phyloP scores from a whole-genome alignment of 176 grass and related monocot genomes.

The Oryza australiensis region DNA sequence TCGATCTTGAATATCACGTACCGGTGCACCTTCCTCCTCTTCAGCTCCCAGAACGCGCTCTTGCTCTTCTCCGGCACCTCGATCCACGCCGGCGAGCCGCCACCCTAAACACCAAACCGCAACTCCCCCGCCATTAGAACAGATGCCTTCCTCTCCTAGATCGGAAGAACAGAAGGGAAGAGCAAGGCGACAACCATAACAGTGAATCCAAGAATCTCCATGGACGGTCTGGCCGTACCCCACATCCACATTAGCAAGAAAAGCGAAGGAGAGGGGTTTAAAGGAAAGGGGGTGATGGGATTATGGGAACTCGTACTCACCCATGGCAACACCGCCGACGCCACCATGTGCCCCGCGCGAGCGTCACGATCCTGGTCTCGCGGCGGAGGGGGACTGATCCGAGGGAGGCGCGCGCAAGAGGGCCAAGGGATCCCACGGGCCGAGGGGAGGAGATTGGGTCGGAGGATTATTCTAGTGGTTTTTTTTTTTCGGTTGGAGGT shows the following conservation, averaged over 20 bases:
- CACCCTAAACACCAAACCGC: constrained; percentile 26
- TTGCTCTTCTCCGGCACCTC: constrained; percentile 57
- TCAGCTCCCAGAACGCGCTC: constrained; percentile 67
- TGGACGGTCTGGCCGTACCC: constrained; percentile 8
- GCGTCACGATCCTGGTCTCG: constrained; percentile 53
- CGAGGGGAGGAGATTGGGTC: constrained; percentile 7
- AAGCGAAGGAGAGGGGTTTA: constrained; percentile 5
- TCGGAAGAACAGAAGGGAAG: not conserved
- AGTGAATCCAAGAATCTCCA: constrained; percentile 52
- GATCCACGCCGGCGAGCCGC: constrained; percentile 52
- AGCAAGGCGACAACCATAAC: constrained; percentile 29
- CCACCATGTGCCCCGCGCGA: constrained; percentile 40
- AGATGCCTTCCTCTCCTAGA: constrained; percentile 13
- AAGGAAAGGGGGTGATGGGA: not conserved
- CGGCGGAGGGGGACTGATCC: constrained; percentile 45
- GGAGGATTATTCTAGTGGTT: constrained; percentile 18
- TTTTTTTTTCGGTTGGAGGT: not conserved
- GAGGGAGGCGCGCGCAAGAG: constrained; percentile 34
- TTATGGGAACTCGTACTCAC: constrained; percentile 27
- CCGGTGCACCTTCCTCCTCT: constrained; percentile 64
- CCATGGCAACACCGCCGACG: constrained; percentile 32
- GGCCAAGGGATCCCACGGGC: constrained; percentile 36
- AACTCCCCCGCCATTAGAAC: not conserved
- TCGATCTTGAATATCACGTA: constrained; percentile 84
- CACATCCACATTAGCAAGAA: not conserved